A percentile compares a stretch with the other conserved stretches of the same genome.
Evolutionary conservation across 495 filamentous ascomycete species (phyloP).

Genomic region (Pyrenopolyporus hunteri): DNA sequence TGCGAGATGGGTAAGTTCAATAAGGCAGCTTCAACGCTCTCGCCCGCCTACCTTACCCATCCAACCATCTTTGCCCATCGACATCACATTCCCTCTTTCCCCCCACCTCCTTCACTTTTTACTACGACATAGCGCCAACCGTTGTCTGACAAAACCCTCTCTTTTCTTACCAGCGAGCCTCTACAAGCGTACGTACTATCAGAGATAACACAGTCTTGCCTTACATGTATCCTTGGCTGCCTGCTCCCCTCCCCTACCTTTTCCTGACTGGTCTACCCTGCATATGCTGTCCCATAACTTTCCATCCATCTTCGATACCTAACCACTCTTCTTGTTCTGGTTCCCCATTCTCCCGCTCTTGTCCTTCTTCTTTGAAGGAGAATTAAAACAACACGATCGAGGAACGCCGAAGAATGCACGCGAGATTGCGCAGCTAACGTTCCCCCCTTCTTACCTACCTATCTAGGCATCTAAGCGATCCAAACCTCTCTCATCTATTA

Average conservation of each 20-base stretch:
- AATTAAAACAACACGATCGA: neutral
- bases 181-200: neutral
- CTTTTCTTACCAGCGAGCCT: too few species aligned
- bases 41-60: slow-evolving; percentile 9
- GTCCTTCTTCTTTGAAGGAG: neutral
- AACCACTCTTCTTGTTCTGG: slow-evolving; percentile 1
- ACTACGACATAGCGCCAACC: neutral
- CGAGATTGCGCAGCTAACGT: slow-evolving; percentile 12
- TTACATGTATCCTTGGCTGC: neutral
- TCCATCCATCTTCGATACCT: slow-evolving; percentile 9
- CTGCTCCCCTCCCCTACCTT: neutral
- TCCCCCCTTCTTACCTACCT: neutral
- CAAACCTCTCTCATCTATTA: neutral
- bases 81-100: neutral
- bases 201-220: neutral
- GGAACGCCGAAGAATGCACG: neutral
- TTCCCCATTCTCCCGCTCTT: neutral
- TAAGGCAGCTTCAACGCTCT: slow-evolving; percentile 26
- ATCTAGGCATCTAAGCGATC: slow-evolving; percentile 14
- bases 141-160: neutral
- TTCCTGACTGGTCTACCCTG: neutral
- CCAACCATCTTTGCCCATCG: neutral
- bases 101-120: neutral
- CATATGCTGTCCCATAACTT: neutral
- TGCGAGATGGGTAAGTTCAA: neutral